These are phyloP conservation scores for Fraxinus greggii DNA, from an alignment of 305 asterid genomes.

Conservation along the genomic window DNA sequence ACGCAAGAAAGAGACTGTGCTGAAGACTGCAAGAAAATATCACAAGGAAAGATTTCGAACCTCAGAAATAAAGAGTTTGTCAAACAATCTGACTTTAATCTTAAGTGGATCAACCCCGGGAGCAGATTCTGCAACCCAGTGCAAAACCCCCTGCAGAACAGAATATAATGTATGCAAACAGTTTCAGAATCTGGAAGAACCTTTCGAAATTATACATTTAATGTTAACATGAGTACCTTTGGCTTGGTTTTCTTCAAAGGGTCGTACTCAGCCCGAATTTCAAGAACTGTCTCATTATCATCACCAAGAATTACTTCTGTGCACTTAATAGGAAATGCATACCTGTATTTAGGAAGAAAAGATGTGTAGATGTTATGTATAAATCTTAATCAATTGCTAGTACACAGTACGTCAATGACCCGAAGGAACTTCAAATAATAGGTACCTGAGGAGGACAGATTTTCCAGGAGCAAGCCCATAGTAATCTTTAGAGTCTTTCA, in stretches of 20 bases:
- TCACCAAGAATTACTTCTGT: conserved; percentile 69
- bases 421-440: not conserved
- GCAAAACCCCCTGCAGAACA: conserved; percentile 81
- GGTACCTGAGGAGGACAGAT: conserved; percentile 81
- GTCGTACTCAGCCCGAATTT: conserved; percentile 79
- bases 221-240: conserved; percentile 48
- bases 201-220: not conserved
- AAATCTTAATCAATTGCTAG: not conserved
- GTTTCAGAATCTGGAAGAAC: not conserved
- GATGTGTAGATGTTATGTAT: conserved; percentile 11
- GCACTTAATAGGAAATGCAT: conserved; percentile 92
- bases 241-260: conserved; percentile 73
- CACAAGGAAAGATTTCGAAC: conserved; percentile 32
- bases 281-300: conserved; percentile 59
- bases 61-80: conserved; percentile 84
- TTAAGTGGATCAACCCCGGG: conserved; percentile 71
- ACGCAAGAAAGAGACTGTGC: not conserved
- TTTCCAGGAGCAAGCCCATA: conserved; percentile 97
- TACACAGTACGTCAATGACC: not conserved
- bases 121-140: conserved; percentile 85
- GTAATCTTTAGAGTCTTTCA: conserved; percentile 89
- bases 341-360: conserved; percentile 41
- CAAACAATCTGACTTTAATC: conserved; percentile 84
- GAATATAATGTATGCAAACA: conserved; percentile 9
- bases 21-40: not conserved